These are phyloP conservation scores for Priceomyces castillae DNA, from an alignment of 805 yeast species.

Conservation along the genomic window DNA sequence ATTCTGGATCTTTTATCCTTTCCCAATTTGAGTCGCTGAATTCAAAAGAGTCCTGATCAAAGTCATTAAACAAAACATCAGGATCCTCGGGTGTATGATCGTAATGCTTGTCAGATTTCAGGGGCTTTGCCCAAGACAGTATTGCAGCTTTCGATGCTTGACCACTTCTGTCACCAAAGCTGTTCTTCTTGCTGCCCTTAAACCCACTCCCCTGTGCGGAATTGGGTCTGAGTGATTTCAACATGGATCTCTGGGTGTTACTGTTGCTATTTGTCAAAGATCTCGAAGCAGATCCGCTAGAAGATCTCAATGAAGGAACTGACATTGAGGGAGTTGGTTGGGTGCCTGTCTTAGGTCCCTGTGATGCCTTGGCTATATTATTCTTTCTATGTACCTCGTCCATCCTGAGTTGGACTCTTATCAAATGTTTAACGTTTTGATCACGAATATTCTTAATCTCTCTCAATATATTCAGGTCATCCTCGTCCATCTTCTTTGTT, in stretches of 20 bases:
- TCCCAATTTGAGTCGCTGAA: conserved; percentile 24
- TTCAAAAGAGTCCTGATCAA: conserved; percentile 35
- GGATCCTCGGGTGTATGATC: conserved; percentile 11
- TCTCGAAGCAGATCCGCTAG: conserved; percentile 6
- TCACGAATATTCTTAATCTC: conserved; percentile 39
- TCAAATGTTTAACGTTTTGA: conserved; percentile 42
- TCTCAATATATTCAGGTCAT: conserved; percentile 24
- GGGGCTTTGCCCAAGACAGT: conserved; percentile 27
- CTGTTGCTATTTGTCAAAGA: conserved; percentile 11
- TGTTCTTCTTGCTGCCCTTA: conserved; percentile 12
- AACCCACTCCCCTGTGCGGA: conserved; percentile 7
- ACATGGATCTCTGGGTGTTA: conserved; percentile 22
- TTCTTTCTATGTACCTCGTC: conserved; percentile 34
- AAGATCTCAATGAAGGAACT: conserved; percentile 25
- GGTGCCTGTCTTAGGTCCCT: conserved; percentile 10
- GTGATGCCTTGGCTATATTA: conserved; percentile 11
- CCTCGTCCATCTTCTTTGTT: conserved; percentile 24
- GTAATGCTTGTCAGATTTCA: conserved; percentile 3
- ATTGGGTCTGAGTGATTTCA: conserved; percentile 29
- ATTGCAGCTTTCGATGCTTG: conserved; percentile 33
- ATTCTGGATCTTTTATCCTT: conserved; percentile 16
- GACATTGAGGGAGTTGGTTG: conserved; percentile 14
- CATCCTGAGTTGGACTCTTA: conserved; percentile 37
- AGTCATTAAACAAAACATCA: conserved; percentile 33
- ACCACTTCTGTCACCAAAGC: conserved; percentile 5